A percentile compares a stretch with the other conserved stretches of the same genome.
Evolutionary conservation across 148 eudicot species (phyloP).

Genomic region (Camellia sinensis): DNA sequence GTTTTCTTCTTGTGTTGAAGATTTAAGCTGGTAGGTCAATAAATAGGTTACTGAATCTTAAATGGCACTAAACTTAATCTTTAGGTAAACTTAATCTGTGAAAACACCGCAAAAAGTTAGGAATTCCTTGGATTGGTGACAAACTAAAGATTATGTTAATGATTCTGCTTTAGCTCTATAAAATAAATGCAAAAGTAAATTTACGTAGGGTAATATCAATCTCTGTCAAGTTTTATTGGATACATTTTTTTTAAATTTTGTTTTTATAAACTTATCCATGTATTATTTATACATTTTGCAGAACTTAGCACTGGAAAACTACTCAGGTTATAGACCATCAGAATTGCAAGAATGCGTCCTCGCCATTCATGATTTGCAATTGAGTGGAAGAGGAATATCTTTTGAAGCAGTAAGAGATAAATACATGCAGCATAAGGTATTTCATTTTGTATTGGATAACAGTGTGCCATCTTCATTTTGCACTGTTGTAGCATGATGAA

Average conservation of each 20-base stretch:
- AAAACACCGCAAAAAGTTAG: neutral
- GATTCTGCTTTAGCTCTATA: neutral
- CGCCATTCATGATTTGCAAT: slow-evolving; percentile 38
- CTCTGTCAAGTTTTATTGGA: neutral
- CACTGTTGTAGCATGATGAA: neutral
- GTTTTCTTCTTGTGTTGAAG: neutral
- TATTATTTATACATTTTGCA: slow-evolving; percentile 21
- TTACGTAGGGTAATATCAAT: neutral
- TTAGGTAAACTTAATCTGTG: neutral
- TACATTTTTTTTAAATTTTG: no score
- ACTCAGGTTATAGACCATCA: slow-evolving; percentile 37
- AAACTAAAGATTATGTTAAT: neutral
- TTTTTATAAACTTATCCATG: neutral
- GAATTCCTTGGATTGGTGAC: no score
- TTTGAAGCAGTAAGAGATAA: slow-evolving; percentile 40
- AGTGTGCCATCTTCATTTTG: neutral
- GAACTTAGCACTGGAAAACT: slow-evolving; percentile 37
- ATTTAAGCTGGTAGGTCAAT: neutral
- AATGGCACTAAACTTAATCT: neutral
- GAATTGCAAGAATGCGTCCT: slow-evolving; percentile 48
- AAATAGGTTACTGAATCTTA: neutral
- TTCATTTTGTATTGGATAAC: slow-evolving; percentile 6
- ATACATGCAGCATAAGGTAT: slow-evolving; percentile 46
- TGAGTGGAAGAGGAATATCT: slow-evolving; percentile 23
- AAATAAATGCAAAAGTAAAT: neutral